Base-by-base conservation (phyloP, 176 grass and related monocot species). In the Oryza nivara region DNA sequence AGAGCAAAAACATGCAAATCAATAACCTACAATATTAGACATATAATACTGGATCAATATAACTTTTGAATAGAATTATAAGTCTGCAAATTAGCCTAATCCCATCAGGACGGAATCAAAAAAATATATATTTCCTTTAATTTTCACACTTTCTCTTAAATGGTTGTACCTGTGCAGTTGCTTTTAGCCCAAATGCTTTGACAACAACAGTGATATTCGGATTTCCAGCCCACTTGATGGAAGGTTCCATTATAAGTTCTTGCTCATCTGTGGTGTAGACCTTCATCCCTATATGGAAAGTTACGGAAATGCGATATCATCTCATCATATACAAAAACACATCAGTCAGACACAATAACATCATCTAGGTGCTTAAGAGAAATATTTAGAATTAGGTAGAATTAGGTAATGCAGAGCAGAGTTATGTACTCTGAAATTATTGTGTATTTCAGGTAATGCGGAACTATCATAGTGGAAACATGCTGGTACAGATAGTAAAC, bases 1-100 rank as follows among this genome's bases (percentile, higher is more conserved):
- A 93, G 34, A 36, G 94, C 91, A 91, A 92, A 96, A 26, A 96
- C 94, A 88, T 96, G 94, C 63, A 96, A 88, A 86, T 96, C 94
- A 76, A 96, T 49, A 38, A 96, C 74, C 94, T 96, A 75, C 65
- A 85, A 47, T 9, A 85, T 61, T 48, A 85, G 30, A 52, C 26
- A 52, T 23, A 41, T 75, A 40, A 68, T 52, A 79, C 64, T 78
- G 56, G 38, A 85, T 49, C 43, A 82, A 67, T n/a, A 71, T 64
- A 61, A 68, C n/a, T n/a, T 85, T 2, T 34, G 47, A 75, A 72
- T 67, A 0, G 32, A 74, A 75, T 85, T 74, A 64, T 52, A 69
- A 67, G 15, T 48, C 23, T 54, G 73, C n/a, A 73, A 73, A 86
- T 66, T 72, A 77, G 40, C 13, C 61, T 70, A 9, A 71, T 81